Conservation (phyloP, 2,329 filamentous ascomycete genomes). For the Penicillium nordicum region DNA sequence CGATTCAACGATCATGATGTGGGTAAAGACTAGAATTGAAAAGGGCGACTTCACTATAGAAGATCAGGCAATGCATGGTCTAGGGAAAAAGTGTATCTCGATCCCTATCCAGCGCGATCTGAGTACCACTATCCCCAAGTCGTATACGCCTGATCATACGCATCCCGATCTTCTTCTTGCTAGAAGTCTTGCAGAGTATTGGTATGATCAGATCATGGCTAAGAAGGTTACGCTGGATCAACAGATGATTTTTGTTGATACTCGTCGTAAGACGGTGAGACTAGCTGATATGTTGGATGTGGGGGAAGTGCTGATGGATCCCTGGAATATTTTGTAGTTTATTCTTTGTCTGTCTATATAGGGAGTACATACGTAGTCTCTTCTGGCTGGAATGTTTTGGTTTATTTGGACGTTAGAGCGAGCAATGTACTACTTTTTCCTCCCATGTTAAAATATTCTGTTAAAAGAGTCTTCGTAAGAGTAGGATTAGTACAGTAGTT, state of each 20-base stretch:
- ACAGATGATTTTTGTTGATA: neutral
- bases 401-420: neutral
- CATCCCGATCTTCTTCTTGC: conserved; percentile 1
- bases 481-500: neutral
- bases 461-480: neutral
- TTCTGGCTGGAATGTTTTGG: neutral
- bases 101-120: neutral
- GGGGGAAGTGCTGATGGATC: neutral
- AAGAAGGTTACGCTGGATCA: neutral
- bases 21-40: neutral
- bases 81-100: neutral
- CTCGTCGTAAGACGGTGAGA: neutral
- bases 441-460: too few relatives aligned
- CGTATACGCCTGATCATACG: neutral
- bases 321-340: neutral
- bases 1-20: neutral
- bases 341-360: neutral
- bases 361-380: neutral
- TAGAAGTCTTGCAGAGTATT: neutral
- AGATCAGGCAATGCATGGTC: neutral
- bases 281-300: conserved; percentile 1
- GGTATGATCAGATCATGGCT: neutral
- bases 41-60: neutral
- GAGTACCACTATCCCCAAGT: neutral
- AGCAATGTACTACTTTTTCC: neutral